Percentiles rank a stretch among this genome's conserved stretches.
phyloP scores from a whole-genome alignment of 208 protist genomes.

The Wallacemonas sp. region DNA sequence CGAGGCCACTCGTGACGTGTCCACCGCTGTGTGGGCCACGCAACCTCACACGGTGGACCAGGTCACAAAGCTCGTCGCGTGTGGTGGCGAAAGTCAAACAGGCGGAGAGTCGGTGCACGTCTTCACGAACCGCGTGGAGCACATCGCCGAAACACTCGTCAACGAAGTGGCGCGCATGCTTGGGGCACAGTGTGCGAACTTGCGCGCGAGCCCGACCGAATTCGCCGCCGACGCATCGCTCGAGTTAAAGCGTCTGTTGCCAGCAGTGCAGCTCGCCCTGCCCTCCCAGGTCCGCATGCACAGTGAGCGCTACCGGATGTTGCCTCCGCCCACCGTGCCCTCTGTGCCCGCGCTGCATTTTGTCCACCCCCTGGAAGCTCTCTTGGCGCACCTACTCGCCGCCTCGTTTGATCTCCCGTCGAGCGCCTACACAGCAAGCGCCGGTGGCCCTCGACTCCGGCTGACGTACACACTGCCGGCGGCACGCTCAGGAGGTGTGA shows the following conservation, averaged over 20 bases:
- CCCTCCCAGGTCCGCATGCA: conserved; percentile 31
- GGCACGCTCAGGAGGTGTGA: neutral
- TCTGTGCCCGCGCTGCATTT: neutral
- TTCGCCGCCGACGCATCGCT: neutral
- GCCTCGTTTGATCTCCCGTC: conserved; percentile 7
- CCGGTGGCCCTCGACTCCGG: neutral
- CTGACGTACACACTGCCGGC: neutral
- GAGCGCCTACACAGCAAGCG: too few species aligned
- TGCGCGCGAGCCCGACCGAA: neutral
- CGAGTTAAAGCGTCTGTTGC: conserved; percentile 11
- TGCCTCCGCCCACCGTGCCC: neutral
- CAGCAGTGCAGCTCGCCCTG: conserved; percentile 18
- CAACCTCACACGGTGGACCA: neutral
- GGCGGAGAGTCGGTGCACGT: neutral
- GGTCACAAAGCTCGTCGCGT: too few species aligned
- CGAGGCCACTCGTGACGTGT: conserved; percentile 11
- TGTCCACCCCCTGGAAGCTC: conserved; percentile 42
- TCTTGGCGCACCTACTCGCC: conserved; percentile 24
- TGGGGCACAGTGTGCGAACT: neutral
- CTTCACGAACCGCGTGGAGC: neutral
- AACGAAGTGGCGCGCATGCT: neutral
- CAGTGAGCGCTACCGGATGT: conserved; percentile 24
- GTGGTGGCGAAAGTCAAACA: too few species aligned
- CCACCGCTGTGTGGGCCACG: conserved; percentile 25
- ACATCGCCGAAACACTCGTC: neutral